Evolutionary conservation across 2,329 filamentous ascomycete genomes (phyloP).

Genomic region (Trichoderma endophyticum): DNA sequence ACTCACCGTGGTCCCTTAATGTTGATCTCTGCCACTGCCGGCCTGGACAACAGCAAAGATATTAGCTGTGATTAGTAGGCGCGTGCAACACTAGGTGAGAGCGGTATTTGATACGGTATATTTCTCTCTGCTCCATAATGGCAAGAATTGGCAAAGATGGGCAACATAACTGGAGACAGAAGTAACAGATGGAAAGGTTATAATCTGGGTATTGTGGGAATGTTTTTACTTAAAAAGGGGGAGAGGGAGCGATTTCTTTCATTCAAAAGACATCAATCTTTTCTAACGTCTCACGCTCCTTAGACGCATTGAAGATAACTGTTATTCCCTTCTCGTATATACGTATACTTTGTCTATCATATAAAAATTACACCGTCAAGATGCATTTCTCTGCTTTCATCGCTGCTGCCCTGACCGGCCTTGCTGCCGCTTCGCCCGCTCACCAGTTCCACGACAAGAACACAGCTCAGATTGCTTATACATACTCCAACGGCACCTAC

Average conservation of each 20-base stretch:
- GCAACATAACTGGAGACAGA: neutral
- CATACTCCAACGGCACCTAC: conserved; percentile 2
- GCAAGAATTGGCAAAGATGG: neutral
- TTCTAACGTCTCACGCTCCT: neutral
- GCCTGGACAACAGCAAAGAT: neutral
- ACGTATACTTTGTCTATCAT: neutral
- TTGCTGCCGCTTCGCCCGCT: neutral
- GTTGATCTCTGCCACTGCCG: neutral
- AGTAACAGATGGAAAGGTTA: neutral
- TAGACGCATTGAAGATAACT: neutral
- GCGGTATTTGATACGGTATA: neutral
- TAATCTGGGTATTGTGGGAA: neutral
- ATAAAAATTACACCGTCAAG: neutral
- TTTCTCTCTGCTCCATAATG: neutral
- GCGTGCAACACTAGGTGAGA: neutral
- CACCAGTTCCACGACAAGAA: neutral
- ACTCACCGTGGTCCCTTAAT: neutral
- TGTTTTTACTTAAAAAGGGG: neutral
- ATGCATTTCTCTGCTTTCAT: conserved; percentile 14
- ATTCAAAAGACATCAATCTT: neutral
- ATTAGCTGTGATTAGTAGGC: neutral
- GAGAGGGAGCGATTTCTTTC: neutral
- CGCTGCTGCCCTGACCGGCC: neutral
- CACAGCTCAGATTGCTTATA: neutral
- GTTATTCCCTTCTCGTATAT: neutral